A percentile compares a stretch with the other conserved stretches of the same genome.
Conservation (phyloP, 176 grass and related monocot genomes). For the Carex cristatella region DNA sequence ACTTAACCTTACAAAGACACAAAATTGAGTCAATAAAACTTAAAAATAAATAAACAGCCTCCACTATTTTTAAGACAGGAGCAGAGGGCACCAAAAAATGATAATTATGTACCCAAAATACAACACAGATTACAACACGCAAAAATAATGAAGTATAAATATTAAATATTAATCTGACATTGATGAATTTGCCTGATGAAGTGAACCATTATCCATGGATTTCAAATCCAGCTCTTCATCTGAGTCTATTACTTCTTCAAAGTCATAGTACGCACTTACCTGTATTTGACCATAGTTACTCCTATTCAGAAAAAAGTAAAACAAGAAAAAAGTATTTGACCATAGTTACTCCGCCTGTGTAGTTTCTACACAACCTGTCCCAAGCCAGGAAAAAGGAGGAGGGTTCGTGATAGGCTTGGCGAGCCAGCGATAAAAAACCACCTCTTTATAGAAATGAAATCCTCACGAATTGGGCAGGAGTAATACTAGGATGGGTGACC, state of each 20-base stretch:
- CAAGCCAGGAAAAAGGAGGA: too few species aligned
- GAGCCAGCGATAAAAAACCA: too few species aligned
- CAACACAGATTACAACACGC: not conserved
- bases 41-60: not conserved
- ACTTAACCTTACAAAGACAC: not conserved
- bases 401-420: too few species aligned
- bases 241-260: conserved; percentile 84
- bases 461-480: too few species aligned
- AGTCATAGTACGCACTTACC: conserved; percentile 75
- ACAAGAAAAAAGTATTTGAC: not conserved
- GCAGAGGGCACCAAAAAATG: not conserved
- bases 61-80: not conserved
- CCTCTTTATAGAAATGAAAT: too few species aligned
- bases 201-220: conserved; percentile 66
- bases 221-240: conserved; percentile 83
- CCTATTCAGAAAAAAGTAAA: not conserved
- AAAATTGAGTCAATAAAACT: not conserved
- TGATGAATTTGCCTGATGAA: conserved; percentile 6
- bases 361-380: too few species aligned
- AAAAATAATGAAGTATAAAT: not conserved
- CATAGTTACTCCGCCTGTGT: too few species aligned
- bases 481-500: too few species aligned
- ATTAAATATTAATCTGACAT: conserved; percentile 26
- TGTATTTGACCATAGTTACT: conserved; percentile 21
- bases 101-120: conserved; percentile 3